Percentiles rank a stretch among this genome's conserved stretches.
These are phyloP conservation scores for Nakaseomyces kungkrabaensis DNA, from an alignment of 1,139 yeast species.

Conservation along the genomic window DNA sequence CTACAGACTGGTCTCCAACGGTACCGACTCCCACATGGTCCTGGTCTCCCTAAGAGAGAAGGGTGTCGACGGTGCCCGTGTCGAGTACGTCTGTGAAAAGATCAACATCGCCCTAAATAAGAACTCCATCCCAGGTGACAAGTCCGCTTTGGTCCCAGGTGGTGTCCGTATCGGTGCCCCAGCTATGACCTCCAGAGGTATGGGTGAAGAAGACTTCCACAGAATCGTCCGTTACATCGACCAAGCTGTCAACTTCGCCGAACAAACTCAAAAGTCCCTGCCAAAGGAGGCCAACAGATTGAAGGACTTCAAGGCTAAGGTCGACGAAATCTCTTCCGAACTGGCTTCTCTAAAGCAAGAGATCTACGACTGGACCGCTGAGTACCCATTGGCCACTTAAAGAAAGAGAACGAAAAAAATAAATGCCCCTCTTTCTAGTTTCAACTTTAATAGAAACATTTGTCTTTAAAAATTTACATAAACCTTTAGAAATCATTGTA, in stretches of 20 bases:
- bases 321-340: conserved; percentile 60
- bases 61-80: conserved; percentile 95
- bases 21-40: conserved; percentile 96
- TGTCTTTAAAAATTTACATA: no score
- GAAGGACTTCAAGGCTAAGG: conserved; percentile 82
- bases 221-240: conserved; percentile 79
- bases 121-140: conserved; percentile 97
- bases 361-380: conserved; percentile 84
- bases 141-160: conserved; percentile 94
- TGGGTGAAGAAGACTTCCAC: conserved; percentile 76
- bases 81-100: conserved; percentile 88
- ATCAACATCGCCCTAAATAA: conserved; percentile 94
- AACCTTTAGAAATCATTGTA: not conserved
- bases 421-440: no score
- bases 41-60: conserved; percentile 81
- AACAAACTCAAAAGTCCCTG: conserved; percentile 58
- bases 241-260: conserved; percentile 71
- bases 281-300: conserved; percentile 86
- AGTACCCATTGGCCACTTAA: conserved; percentile 78
- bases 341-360: conserved; percentile 62
- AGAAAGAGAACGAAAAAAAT: no score
- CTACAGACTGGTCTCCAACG: conserved; percentile 79
- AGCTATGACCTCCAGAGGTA: conserved; percentile 97
- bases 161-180: conserved; percentile 98
- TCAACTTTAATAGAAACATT: no score